These are phyloP conservation scores for Klebsormidium nitens DNA, from an alignment of 139 green algal species.

Conservation along the genomic window DNA sequence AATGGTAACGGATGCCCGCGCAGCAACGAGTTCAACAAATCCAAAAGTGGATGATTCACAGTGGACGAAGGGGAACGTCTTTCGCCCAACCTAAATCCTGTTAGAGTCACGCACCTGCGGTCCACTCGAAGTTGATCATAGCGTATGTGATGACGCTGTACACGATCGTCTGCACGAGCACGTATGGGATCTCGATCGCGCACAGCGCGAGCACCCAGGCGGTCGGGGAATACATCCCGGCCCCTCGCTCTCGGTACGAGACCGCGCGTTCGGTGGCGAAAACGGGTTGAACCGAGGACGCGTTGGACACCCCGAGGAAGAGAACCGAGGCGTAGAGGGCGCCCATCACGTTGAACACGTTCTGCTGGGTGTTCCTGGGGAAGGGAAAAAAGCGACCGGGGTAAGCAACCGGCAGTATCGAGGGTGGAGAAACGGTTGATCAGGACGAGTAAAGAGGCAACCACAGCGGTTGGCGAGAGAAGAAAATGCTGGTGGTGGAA, in stretches of 20 bases:
- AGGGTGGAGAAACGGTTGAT: too few relatives aligned
- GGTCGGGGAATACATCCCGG: conserved; percentile 42
- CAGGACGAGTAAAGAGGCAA: too few relatives aligned
- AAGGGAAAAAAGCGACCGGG: too few relatives aligned
- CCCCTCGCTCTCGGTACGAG: conserved; percentile 42
- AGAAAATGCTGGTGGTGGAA: too few relatives aligned
- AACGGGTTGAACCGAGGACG: conserved; percentile 40
- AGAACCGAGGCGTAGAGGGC: conserved; percentile 45
- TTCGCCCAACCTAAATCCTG: too few relatives aligned
- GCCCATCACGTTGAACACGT: conserved; percentile 46
- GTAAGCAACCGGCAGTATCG: too few relatives aligned
- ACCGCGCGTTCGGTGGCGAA: conserved; percentile 37
- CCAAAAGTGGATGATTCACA: too few relatives aligned
- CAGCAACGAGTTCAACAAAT: too few relatives aligned
- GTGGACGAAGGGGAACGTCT: too few relatives aligned
- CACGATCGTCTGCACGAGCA: conserved; percentile 42
- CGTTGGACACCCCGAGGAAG: conserved; percentile 51
- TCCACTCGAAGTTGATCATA: conserved; percentile 32
- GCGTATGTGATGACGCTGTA: conserved; percentile 35
- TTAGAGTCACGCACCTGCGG: too few relatives aligned
- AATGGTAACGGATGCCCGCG: too few relatives aligned
- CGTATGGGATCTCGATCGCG: conserved; percentile 49
- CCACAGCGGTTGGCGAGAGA: too few relatives aligned
- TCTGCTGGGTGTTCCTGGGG: conserved; percentile 16
- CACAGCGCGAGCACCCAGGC: conserved; percentile 43